Base-by-base conservation (phyloP, 1,284 basidiomycete genomes). In the Rhodotorula sp. region DNA sequence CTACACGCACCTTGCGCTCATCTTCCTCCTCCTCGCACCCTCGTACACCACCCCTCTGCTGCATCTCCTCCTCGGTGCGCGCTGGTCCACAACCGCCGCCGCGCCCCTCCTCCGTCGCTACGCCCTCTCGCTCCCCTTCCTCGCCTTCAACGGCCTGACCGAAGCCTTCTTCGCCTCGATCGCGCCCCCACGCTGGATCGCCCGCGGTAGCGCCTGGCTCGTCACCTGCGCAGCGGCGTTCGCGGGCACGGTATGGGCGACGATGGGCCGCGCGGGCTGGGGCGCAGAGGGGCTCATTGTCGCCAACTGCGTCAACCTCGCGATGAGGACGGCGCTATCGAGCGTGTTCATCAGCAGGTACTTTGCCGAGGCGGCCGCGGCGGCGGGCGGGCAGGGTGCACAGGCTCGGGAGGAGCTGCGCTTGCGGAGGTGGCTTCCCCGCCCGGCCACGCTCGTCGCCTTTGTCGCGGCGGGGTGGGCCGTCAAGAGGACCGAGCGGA, bases 161-260 rank as follows among this genome's bases (percentile, higher is more conserved):
- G 94, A 97, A 81, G 91, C 93, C 0, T 95, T 95, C 82, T 85
- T 94, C 75, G 88, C 91, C 4, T 90, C 91, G 64, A 88, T 89
- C 2, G 91, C 92, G 7, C 84, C 85, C 3, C 84, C 88, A 0
- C 77, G 81, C 3, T 89, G 91, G 80, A 81, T 94, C 10, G 86
- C 84, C 61, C 80, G 80, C 12, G 91, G 92, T 79, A 90, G 88
- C 74, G 83, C 85, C 82, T 74, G 74, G 66, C 76, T 88, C 75
- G 74, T 71, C 32, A 60, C 69, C 39, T 79, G 87, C 87, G 89
- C 92, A 86, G 84, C 87, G 27, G 82, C 81, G 1, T 91, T 90
- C 80, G 90, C 90, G 0, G 75, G 83, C 3, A 60, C 50, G 3
- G 55, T 63, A 19, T 78, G 85, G 9, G 32, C 89, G 34, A 72